Percentiles rank a stretch among this genome's conserved stretches.
Conservation (phyloP, 306 rosid genomes). For the Fragaria ananassa region DNA sequence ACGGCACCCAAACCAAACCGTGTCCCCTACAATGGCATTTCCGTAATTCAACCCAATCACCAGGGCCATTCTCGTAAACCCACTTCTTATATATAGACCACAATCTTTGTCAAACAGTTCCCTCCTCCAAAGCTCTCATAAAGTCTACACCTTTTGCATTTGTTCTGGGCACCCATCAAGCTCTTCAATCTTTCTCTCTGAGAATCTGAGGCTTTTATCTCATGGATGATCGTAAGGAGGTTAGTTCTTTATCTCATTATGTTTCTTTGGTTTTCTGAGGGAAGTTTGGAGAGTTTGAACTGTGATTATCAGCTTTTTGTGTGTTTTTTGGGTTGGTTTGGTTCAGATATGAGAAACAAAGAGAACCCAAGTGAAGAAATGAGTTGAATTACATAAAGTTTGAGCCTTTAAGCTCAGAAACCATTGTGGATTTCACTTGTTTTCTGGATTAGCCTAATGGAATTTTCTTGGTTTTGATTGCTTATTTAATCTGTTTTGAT, state of each 20-base stretch:
- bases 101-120: neutral
- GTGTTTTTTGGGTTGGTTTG: neutral
- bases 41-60: neutral
- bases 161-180: neutral
- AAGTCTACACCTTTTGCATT: neutral
- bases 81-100: neutral
- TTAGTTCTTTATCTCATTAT: slow-evolving; percentile 26
- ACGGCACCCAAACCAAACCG: slow-evolving; percentile 1
- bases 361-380: neutral
- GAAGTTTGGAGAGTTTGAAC: slow-evolving; percentile 10
- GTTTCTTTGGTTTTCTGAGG: neutral
- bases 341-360: neutral
- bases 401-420: neutral
- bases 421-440: neutral
- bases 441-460: slow-evolving; percentile 6
- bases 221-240: slow-evolving; percentile 96
- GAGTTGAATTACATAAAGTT: neutral
- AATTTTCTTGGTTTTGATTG: neutral
- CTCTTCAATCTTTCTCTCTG: neutral
- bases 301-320: neutral
- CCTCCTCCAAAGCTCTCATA: neutral
- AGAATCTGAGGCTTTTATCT: slow-evolving; percentile 28
- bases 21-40: neutral
- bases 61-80: neutral
- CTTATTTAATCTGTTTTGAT: neutral